Evolutionary conservation across 2,329 filamentous ascomycete species (phyloP).

Genomic region (Diaporthe sp.): DNA sequence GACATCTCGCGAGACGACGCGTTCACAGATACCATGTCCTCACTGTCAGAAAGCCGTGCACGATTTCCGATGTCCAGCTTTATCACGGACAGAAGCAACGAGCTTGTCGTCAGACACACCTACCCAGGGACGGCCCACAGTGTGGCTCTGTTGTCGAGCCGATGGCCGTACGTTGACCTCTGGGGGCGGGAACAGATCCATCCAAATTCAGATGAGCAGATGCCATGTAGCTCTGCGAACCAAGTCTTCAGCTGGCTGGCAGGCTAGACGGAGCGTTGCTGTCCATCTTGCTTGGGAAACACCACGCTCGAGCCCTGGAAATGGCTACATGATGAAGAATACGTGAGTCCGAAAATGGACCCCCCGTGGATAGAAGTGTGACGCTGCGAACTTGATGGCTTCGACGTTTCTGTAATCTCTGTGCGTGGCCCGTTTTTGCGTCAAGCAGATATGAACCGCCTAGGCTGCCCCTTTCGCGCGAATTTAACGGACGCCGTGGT

Average conservation of each 20-base stretch:
- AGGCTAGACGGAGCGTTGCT: neutral
- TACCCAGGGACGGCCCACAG: neutral
- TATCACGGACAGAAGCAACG: neutral
- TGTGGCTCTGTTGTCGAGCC: neutral
- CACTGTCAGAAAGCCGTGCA: neutral
- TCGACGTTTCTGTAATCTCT: neutral
- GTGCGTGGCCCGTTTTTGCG: conserved; percentile 1
- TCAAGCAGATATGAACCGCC: neutral
- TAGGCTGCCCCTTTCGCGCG: neutral
- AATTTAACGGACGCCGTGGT: neutral
- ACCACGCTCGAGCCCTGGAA: neutral
- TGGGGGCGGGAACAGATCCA: neutral
- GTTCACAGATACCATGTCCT: neutral
- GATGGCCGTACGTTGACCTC: neutral
- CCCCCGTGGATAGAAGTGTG: neutral
- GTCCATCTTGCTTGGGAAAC: neutral
- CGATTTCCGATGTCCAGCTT: no score
- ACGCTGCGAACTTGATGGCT: neutral
- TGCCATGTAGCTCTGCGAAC: neutral
- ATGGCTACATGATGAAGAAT: neutral
- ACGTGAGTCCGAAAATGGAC: neutral
- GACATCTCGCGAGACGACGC: neutral
- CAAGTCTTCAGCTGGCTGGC: neutral
- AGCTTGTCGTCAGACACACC: neutral
- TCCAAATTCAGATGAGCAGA: neutral